Percentiles rank a stretch among this genome's conserved stretches.
Evolutionary conservation across 352 stramenopile species (phyloP).

Genomic region (Poterioochromonas sp.): DNA sequence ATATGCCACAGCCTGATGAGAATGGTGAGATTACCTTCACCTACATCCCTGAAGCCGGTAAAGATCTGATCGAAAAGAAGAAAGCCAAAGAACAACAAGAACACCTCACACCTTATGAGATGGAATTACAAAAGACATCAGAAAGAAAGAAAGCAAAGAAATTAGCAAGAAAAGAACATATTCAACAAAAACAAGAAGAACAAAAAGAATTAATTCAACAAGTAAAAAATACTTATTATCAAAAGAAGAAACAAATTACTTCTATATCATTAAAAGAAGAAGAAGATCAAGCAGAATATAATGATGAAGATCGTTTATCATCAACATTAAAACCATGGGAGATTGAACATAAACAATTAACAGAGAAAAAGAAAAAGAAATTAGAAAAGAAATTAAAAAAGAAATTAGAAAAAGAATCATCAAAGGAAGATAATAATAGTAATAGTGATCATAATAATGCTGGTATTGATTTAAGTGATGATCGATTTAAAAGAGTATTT

Average conservation of each 20-base stretch:
- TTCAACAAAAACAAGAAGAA: slow-evolving; percentile 36
- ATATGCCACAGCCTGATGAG: slow-evolving; percentile 45
- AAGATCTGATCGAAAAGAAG: slow-evolving; percentile 37
- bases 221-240: slow-evolving; percentile 12
- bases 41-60: slow-evolving; percentile 42
- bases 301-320: background rate
- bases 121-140: slow-evolving; percentile 42
- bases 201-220: background rate
- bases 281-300: background rate
- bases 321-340: slow-evolving; percentile 44
- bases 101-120: slow-evolving; percentile 45
- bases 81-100: slow-evolving; percentile 56
- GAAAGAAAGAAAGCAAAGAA: slow-evolving; percentile 34
- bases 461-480: slow-evolving; percentile 58
- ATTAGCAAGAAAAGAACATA: slow-evolving; percentile 11
- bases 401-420: slow-evolving; percentile 12
- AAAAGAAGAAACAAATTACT: slow-evolving; percentile 19
- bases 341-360: slow-evolving; percentile 56
- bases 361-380: slow-evolving; percentile 55
- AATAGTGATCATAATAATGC: slow-evolving; percentile 45
- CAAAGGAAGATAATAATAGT: slow-evolving; percentile 53
- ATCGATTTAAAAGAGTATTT: slow-evolving; percentile 60
- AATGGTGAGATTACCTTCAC: slow-evolving; percentile 43
- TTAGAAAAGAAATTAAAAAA: slow-evolving; percentile 48
- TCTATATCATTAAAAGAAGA: background rate